Evolutionary conservation across 805 yeast species (phyloP), one percentile per base, ranked within the genome.

Genomic region (Schwanniomyces pseudopolymorphus): DNA sequence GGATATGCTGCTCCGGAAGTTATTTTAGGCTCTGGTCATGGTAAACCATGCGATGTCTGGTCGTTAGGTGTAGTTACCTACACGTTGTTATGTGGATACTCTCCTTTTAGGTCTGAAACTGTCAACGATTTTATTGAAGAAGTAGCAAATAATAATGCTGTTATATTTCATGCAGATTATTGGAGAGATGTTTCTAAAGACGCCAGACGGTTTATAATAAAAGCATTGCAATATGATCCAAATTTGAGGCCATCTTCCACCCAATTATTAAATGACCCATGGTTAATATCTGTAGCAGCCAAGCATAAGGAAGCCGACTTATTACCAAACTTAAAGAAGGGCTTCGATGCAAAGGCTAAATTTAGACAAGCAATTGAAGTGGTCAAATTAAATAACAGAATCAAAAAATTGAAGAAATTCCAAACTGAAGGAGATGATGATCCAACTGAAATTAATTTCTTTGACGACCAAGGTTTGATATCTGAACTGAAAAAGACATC

Each of bases 1-100:
- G 98, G 99, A 1, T 92, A 92, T 64, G 97, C 96, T 27, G 98
- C 98, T 0, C 99, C 99, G 0, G 99, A 92, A 61, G 90, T 92
- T 6, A 77, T 92, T 33, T 69, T 83, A 36, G 83, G 87, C 13
- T 72, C 75, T 33, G 98, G 97, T 7, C 97, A 92, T 67, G 96
- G 97, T 33, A 89, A 87, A 58, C 92, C 97, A 1, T 92, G 97
- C 68, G 99, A 92, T 64, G 80, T 92, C 45, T 92, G 99, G 99
- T 87, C 96, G 1, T 62, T 92, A 33, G 99, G 99, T 28, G 96
- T 92, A 7, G 89, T 92, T 39, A 81, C 96, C 0, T 94, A 89
- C 65, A 91, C 97, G 0, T 69, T 91, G 39, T 74, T 92, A 39
- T 89, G 94, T 55, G 99, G 99, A 0, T 89, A 90, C 62, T 85